phyloP scores from a whole-genome alignment of 352 stramenopile genomes.

The Globisporangium canariense region DNA sequence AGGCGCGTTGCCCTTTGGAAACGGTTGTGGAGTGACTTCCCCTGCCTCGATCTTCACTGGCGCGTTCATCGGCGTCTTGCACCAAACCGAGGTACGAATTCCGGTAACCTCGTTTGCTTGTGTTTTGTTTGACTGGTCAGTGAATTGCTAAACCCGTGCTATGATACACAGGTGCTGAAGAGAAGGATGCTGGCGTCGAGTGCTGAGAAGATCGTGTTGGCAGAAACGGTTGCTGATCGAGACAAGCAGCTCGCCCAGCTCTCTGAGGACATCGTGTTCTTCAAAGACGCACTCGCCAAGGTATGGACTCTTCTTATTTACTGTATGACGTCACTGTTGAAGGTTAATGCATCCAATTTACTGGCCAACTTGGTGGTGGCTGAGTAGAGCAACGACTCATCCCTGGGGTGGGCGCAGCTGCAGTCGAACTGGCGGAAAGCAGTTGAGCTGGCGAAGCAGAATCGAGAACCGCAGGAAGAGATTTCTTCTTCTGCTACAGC shows the following conservation, averaged over 20 bases:
- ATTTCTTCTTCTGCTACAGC: neutral
- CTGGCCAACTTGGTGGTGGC: neutral
- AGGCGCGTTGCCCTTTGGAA: conserved; percentile 20
- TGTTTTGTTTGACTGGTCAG: neutral
- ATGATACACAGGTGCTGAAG: conserved; percentile 33
- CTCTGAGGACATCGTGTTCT: conserved; percentile 50
- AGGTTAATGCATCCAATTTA: too few species aligned
- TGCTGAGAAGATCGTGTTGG: conserved; percentile 36
- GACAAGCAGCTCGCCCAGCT: conserved; percentile 32
- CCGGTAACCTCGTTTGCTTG: neutral
- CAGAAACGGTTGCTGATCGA: conserved; percentile 24
- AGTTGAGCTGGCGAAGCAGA: conserved; percentile 11
- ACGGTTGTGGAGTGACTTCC: conserved; percentile 32
- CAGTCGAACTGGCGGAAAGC: conserved; percentile 20
- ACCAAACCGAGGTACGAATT: conserved; percentile 38
- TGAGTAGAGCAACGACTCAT: conserved; percentile 17
- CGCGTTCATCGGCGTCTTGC: conserved; percentile 41
- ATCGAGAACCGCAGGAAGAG: neutral
- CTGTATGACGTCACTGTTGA: neutral
- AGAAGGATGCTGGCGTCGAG: conserved; percentile 29
- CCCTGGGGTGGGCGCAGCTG: conserved; percentile 14
- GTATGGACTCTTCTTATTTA: conserved; percentile 10
- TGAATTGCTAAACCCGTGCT: neutral
- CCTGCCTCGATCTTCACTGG: conserved; percentile 41
- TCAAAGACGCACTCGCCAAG: conserved; percentile 56